Evolutionary conservation across 495 filamentous ascomycete species (phyloP), one percentile per base, ranked within the genome.

Genomic region (Antarctomyces pellizariae): DNA sequence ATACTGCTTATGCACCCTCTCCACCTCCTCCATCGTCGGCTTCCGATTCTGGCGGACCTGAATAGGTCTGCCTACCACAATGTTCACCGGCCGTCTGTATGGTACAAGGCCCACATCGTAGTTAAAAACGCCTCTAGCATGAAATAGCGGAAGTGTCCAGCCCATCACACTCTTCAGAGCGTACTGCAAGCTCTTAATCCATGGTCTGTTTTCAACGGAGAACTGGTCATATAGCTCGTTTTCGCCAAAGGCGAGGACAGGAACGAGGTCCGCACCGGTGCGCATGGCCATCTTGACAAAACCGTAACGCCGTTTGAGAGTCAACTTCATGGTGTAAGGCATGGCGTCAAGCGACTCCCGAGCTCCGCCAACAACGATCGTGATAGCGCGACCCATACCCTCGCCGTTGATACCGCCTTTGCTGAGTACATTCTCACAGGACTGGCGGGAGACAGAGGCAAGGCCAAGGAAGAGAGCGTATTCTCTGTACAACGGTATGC

Each of bases 51-150:
- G 43, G 36, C 55, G 47, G 9, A 90, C 75, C 29, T 59, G 54
- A 30, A 92, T 75, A 2, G 82, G 77, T 31, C 59, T 54, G 2
- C 83, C 84, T 4, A 90, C 75, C 5, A 97, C 83, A 18, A 90
- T 62, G 41, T 95, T 84, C 21, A 97, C 37, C 9, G 80, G 71
- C 18, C 69, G 54, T 18, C 89, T 64, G 48, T 95, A 95, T 4
- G 86, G 86, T 76, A 95, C 75, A 28, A 95, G 43, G 0, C 86
- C 86, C 1, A 92, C 76, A 45, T 97, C 86, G 36, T 97, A 95
- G 42, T 97, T 97, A 48, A 95, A 93, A 5, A 95, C 71, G 1
- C 86, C 86, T 9, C 80, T 46, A 1, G 82, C 83, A 49, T 91
- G 83, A 31, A 93, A 69, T 16, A 92, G 50, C 2, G 86, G 86